Evolutionary conservation across 2,329 filamentous ascomycete species (phyloP), one percentile per base, ranked within the genome.

Genomic region (Talaromyces rugulosus): DNA sequence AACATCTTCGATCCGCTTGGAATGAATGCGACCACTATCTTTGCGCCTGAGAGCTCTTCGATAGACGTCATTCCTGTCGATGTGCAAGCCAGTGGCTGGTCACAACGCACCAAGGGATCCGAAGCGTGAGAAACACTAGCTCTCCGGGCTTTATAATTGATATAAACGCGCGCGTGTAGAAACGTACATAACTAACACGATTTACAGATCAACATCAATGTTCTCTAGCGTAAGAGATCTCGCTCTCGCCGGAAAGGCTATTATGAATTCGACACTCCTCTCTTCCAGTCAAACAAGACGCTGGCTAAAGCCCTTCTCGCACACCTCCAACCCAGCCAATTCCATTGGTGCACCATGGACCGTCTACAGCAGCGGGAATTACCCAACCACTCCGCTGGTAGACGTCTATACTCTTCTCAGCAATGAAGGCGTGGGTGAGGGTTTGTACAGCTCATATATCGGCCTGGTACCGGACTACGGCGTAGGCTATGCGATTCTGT

Each of bases 241-340:
- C 36, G 36, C 36, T 40, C 36, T 40, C 36, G 36, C 77, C n/a
- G 77, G 77, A 8, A 68, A 70, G 52, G 70, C 75, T 28, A 79
- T 80, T 34, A 67, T 80, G 2, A 70, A 72, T 53, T 75, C 74
- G 4, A 70, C 69, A 0, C 70, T 80, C 5, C 68, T 80, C 4
- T 36, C 68, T 14, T 44, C 64, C 5, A 66, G 70, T 18, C 67
- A 71, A 47, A 79, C 76, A 16, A 70, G 73, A 9, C 71, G 69
- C 53, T 80, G 77, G 78, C 66, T 80, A 50, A 77, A 79, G 60
- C 78, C 77, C 0, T 71, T 71, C 5, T 65, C 76, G 1, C 74
- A 76, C 65, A 78, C 75, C 2, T 71, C 72, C 1, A 69, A 68
- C 5, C 64, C 72, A 0, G 62, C 68, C 3, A 73, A 72, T 59